Percentiles rank a stretch among this genome's conserved stretches.
Conservation (phyloP, 495 filamentous ascomycete genomes). For the Poronia punctata region DNA sequence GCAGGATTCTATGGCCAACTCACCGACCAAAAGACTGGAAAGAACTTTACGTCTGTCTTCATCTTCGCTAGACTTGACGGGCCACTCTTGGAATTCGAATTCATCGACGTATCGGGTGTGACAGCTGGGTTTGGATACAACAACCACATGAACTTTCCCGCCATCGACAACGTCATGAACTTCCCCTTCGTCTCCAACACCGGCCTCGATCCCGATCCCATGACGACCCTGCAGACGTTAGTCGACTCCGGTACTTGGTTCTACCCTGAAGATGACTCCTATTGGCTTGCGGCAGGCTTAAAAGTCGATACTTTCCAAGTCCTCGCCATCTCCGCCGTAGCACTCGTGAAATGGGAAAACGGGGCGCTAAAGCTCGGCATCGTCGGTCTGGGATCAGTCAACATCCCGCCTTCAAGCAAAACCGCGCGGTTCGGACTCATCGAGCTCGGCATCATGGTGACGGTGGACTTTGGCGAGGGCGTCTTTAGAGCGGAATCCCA, state of each 20-base stretch:
- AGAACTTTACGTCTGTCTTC: conserved; percentile 27
- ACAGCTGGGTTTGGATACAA: conserved; percentile 40
- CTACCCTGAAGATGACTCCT: not conserved
- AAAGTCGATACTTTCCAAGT: conserved; percentile 34
- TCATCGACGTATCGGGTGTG: conserved; percentile 32
- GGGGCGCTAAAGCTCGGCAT: conserved; percentile 25
- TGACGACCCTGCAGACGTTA: conserved; percentile 15
- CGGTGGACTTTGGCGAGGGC: conserved; percentile 30
- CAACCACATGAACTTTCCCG: conserved; percentile 21
- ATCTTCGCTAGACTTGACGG: conserved; percentile 36
- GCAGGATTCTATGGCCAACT: conserved; percentile 24
- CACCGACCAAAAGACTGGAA: no score
- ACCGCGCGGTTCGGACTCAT: conserved; percentile 23
- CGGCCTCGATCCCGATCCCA: not conserved
- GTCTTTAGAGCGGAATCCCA: conserved; percentile 30
- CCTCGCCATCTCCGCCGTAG: conserved; percentile 28
- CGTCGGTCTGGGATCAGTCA: conserved; percentile 28
- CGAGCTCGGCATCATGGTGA: conserved; percentile 30
- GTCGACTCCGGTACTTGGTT: conserved; percentile 29
- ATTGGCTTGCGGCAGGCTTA: conserved; percentile 36
- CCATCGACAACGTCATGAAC: conserved; percentile 17
- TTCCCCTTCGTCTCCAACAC: conserved; percentile 31
- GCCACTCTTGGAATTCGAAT: conserved; percentile 31
- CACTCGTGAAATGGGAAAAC: conserved; percentile 23
- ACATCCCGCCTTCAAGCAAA: conserved; percentile 21